Percentiles rank a stretch among this genome's conserved stretches.
phyloP scores from a whole-genome alignment of 1,284 basidiomycete species.

The Violaceomyces palustris region DNA sequence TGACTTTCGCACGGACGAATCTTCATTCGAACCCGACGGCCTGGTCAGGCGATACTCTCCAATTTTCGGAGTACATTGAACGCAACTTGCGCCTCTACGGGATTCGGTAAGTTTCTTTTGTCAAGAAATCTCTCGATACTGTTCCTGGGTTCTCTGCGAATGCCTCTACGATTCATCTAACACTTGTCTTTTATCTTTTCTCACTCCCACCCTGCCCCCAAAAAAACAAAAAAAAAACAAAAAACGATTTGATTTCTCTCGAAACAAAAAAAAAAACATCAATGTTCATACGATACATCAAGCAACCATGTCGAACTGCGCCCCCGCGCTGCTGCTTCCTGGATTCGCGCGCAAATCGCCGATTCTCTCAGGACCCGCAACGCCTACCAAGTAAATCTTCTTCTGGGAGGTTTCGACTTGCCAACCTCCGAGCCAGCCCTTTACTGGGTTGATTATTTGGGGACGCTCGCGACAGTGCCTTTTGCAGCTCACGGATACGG shows the following conservation, averaged over 20 bases:
- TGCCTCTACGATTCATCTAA: too few species aligned
- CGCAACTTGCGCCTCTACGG: constrained; percentile 92
- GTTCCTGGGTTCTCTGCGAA: too few species aligned
- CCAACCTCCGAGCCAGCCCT: constrained; percentile 63
- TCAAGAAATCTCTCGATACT: too few species aligned
- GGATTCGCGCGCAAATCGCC: constrained; percentile 87
- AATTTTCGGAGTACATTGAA: constrained; percentile 94
- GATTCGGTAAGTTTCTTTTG: constrained; percentile 69
- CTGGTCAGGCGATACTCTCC: constrained; percentile 75
- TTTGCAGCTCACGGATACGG: constrained; percentile 96
- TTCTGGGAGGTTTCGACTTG: constrained; percentile 86
- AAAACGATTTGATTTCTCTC: too few species aligned
- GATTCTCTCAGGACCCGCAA: constrained; percentile 80
- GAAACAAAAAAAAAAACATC: too few species aligned
- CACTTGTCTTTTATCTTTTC: too few species aligned
- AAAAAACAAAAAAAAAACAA: too few species aligned
- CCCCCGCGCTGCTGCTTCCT: constrained; percentile 83
- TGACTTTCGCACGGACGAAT: too few species aligned
- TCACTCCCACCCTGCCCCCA: too few species aligned
- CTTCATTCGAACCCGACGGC: not conserved
- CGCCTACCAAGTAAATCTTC: constrained; percentile 86
- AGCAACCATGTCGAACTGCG: constrained; percentile 69
- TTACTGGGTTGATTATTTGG: constrained; percentile 95
- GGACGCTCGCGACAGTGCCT: constrained; percentile 79
- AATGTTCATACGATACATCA: not conserved